Percentiles rank a stretch among this genome's conserved stretches.
Conservation (phyloP, 2,329 filamentous ascomycete genomes). For the Botrytis tulipae region DNA sequence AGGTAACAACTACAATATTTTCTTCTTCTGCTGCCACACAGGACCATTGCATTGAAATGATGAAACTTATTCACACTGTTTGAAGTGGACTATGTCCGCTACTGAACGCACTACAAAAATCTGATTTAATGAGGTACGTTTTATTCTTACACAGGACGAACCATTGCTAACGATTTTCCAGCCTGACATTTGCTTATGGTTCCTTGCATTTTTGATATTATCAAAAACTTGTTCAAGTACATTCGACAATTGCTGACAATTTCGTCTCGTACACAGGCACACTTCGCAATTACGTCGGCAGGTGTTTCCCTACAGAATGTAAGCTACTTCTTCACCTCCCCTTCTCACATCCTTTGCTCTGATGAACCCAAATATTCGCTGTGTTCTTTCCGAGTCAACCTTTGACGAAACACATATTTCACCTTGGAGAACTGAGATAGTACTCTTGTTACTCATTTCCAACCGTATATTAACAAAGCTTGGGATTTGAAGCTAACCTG, state of each 20-base stretch:
- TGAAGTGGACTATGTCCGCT: constrained; percentile 39
- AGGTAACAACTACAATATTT: constrained; percentile 26
- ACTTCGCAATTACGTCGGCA: constrained; percentile 4
- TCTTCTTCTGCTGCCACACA: constrained; percentile 18
- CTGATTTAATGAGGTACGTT: constrained; percentile 47
- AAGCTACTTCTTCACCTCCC: neutral
- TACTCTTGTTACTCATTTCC: constrained; percentile 12
- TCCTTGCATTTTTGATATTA: constrained; percentile 24
- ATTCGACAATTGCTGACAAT: constrained; percentile 29
- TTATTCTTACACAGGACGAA: neutral
- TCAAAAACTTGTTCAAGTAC: neutral
- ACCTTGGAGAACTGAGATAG: constrained; percentile 43
- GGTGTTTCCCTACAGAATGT: constrained; percentile 21
- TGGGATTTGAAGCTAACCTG: neutral
- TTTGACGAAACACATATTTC: constrained; percentile 41
- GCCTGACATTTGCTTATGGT: constrained; percentile 39
- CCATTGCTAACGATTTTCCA: constrained; percentile 18
- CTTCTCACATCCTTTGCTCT: constrained; percentile 28
- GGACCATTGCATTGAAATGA: constrained; percentile 39
- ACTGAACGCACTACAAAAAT: constrained; percentile 43
- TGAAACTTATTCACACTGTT: constrained; percentile 47
- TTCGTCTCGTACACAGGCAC: constrained; percentile 11
- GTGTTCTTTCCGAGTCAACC: constrained; percentile 39
- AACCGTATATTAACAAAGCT: neutral
- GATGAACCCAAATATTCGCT: constrained; percentile 41